Base-by-base conservation (phyloP, 257 asterid species). In the Petrea volubilis region DNA sequence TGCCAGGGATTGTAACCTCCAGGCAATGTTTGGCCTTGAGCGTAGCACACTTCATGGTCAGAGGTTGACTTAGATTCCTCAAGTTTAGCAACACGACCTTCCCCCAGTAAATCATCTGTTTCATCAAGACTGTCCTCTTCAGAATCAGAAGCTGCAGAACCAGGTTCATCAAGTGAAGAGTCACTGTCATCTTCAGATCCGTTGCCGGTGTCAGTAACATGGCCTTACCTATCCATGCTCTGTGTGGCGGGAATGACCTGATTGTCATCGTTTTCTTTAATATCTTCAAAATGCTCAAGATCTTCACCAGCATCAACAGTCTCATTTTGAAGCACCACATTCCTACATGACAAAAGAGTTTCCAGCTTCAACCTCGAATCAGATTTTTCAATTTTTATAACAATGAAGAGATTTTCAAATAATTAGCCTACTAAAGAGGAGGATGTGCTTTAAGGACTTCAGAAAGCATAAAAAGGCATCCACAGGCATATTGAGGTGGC, bases 401-500 rank as follows among this genome's bases (percentile, higher is more conserved):
- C 20, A 65, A 64, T 11, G 67, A 27, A 63, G 21, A 21, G n/a
- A 21, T 67, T 2, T 15, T 6, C 4, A 5, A n/a, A 36, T 62
- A 70, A 71, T n/a, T 20, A 72, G 81, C 84, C 13, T 86, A 94
- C 99, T 97, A 94, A 56, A 94, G 93, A 78, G 97, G 88, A 29
- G 96, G 95, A 33, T 88, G 93, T 43, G 95, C 94, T 84, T 89
- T 94, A 72, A 94, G 97, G 68, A 88, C 96, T 86, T 94, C 99
- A 57, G 97, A 94, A 58, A 94, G 87, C 77, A 94, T 80, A 78
- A 91, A 94, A 66, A 94, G 97, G 82, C 91, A 91, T 46, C 97
- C 99, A 70, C 99, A 91, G 40, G 99, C 96, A 81, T 91, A 85
- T 66, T 94, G 99, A 76, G 99, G 97, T n/a, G 94, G 93, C 82